Evolutionary conservation across 768 basidiomycete species (phyloP).

Genomic region (Boletus barrowsii): DNA sequence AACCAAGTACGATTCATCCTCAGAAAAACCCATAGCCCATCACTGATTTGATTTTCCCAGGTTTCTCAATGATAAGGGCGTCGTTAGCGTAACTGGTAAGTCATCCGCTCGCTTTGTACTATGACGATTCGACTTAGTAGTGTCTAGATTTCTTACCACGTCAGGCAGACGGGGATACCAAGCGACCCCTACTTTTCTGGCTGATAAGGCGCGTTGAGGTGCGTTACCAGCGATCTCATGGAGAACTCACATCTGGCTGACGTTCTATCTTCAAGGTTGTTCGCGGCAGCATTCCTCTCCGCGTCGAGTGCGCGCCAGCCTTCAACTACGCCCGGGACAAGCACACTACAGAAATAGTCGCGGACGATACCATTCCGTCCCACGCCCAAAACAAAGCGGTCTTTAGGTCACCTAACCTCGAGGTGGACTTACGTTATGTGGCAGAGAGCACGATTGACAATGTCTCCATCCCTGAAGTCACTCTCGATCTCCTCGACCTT

Average conservation of each 20-base stretch:
- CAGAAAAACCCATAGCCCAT: background rate
- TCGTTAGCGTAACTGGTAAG: slow-evolving; percentile 76
- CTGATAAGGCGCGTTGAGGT: slow-evolving; percentile 79
- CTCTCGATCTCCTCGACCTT: slow-evolving; percentile 62
- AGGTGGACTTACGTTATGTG: slow-evolving; percentile 77
- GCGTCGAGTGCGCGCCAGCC: slow-evolving; percentile 90
- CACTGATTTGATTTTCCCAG: slow-evolving; percentile 23
- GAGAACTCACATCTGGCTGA: background rate
- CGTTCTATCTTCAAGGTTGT: slow-evolving; percentile 50
- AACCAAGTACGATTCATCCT: slow-evolving; percentile 53
- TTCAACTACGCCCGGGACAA: slow-evolving; percentile 88
- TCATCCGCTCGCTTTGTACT: background rate
- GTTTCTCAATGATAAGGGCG: slow-evolving; percentile 86
- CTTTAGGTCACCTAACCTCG: slow-evolving; percentile 56
- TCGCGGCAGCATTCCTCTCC: slow-evolving; percentile 75
- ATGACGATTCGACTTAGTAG: no score
- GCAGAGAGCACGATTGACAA: slow-evolving; percentile 54
- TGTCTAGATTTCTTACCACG: slow-evolving; percentile 51
- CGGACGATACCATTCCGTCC: slow-evolving; percentile 44
- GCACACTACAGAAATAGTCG: slow-evolving; percentile 62
- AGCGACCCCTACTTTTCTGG: slow-evolving; percentile 77
- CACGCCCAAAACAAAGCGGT: slow-evolving; percentile 53
- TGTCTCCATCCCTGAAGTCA: slow-evolving; percentile 49
- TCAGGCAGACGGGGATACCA: slow-evolving; percentile 36
- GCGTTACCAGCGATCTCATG: background rate